Base-by-base conservation (phyloP, 805 yeast genomes). In the Candida michaelii region DNA sequence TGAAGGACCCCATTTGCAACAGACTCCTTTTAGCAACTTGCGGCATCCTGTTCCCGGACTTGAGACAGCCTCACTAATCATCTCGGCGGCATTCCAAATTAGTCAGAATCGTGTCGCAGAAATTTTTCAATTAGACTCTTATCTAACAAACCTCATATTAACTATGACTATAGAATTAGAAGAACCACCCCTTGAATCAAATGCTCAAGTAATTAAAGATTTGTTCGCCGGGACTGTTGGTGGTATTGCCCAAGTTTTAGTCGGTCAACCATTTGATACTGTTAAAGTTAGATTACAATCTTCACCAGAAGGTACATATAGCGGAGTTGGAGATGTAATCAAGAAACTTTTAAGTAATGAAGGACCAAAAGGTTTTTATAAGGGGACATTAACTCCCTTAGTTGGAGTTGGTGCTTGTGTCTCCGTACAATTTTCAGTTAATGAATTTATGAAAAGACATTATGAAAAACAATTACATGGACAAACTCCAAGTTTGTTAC, bases 261-360 rank as follows among this genome's bases (percentile, higher is more conserved):
- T 85, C 11, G 99, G 99, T 17, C 98, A 93, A 65, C 97, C 98
- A 6, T 91, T 91, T 57, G 98, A 90, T 61, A 87, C 96, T 8
- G 87, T 93, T 34, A 91, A 91, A 65, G 98, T 93, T 15, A 74
- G 99, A 40, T 72, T 93, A 36, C 98, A 93, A 59, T 83, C 95
- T 2, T 89, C 90, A 1, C 82, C 89, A 2, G 82, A 82, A 25
- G 93, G 95, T 4, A 74, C 78, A 13, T 86, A 85, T 54, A 65
- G 64, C 15, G 88, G 89, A 2, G 83, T 96, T 0, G 52, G 79
- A 43, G 95, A 89, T 53, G 96, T 89, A 9, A 81, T 89, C 15
- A 76, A 77, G 56, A 75, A 80, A 52, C 71, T 93, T 42, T 33
- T 91, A 29, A 71, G 73, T 30, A 60, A 60, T 39, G 73, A 69